Base-by-base conservation (phyloP, 805 yeast genomes). In the Isabelozyma pseudorhagii region DNA sequence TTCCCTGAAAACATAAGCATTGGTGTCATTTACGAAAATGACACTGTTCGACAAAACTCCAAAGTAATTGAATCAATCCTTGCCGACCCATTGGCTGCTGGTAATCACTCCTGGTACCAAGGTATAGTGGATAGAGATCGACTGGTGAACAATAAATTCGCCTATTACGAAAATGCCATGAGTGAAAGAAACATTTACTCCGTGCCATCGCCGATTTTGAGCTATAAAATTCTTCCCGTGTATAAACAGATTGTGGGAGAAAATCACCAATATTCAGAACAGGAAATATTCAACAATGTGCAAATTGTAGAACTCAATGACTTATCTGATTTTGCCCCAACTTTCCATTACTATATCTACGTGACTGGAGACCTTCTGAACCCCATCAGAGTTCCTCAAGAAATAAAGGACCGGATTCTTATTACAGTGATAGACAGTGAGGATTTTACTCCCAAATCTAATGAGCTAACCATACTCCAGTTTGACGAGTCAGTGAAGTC, bases 41-140 rank as follows among this genome's bases (percentile, higher is more conserved):
- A 60, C 8, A 27, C 27, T 6, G 48, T 53, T 6, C 51, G 55
- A 13, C n/a, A 40, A 3, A 45, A 55, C 2, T 65, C 75, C n/a
- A 69, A 59, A 46, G 36, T 74, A n/a, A 40, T 74, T 5, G 75
- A 72, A 38, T 50, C 66, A 3, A 52, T 74, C 9, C 58, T 74
- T 39, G 72, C 78, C 1, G 78, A 74, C 49, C 79, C 79, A 5
- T 59, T 74, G 45, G 63, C 78, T 11, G 58, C 54, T 10, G 56
- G 55, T 10, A 71, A 67, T 50, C 50, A 58, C 18, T n/a, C 34
- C 11, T 71, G 77, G 77, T 68, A 65, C 25, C 44, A 58, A n/a
- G 44, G 53, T 27, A 50, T 74, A 4, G 55, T 41, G 7, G 42
- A 46, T 3, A 59, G 78, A 42, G 28, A 56, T 15, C 49, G 58